These are phyloP conservation scores for Alloteropsis semialata DNA, from an alignment of 176 grass and related monocot genomes.

Conservation along the genomic window DNA sequence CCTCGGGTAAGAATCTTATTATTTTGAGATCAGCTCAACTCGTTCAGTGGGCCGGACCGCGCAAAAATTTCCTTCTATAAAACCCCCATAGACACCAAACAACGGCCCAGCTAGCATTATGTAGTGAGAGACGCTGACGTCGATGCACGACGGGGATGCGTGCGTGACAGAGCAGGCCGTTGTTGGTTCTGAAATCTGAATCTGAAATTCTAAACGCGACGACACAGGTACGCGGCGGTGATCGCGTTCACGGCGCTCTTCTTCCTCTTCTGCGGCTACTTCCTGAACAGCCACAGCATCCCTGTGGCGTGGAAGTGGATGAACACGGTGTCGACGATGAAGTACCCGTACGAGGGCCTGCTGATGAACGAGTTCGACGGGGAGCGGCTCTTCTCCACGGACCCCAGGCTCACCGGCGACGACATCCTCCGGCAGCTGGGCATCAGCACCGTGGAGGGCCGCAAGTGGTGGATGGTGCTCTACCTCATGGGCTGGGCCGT, in stretches of 20 bases:
- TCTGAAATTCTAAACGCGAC: neutral
- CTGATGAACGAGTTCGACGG: conserved; percentile 66
- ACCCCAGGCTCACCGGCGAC: neutral
- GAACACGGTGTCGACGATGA: conserved; percentile 59
- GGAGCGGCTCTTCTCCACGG: neutral
- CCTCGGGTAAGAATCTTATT: conserved; percentile 36
- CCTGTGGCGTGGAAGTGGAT: conserved; percentile 58
- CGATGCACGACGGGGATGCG: no score
- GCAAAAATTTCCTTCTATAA: neutral
- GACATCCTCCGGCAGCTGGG: conserved; percentile 47
- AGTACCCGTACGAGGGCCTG: conserved; percentile 68
- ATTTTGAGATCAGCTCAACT: no score
- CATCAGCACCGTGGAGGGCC: conserved; percentile 28
- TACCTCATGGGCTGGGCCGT: conserved; percentile 57
- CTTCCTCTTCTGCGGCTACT: conserved; percentile 71
- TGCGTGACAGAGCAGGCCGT: no score
- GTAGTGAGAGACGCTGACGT: no score
- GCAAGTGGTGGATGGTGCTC: conserved; percentile 72
- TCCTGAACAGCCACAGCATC: conserved; percentile 54
- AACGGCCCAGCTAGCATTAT: neutral
- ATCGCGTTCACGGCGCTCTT: conserved; percentile 77
- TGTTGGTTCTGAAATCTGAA: no score
- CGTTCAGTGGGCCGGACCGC: neutral
- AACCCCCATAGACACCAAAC: no score
- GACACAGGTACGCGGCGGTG: conserved; percentile 50